phyloP scores from a whole-genome alignment of 2,329 filamentous ascomycete genomes.

The Exophiala sideris region DNA sequence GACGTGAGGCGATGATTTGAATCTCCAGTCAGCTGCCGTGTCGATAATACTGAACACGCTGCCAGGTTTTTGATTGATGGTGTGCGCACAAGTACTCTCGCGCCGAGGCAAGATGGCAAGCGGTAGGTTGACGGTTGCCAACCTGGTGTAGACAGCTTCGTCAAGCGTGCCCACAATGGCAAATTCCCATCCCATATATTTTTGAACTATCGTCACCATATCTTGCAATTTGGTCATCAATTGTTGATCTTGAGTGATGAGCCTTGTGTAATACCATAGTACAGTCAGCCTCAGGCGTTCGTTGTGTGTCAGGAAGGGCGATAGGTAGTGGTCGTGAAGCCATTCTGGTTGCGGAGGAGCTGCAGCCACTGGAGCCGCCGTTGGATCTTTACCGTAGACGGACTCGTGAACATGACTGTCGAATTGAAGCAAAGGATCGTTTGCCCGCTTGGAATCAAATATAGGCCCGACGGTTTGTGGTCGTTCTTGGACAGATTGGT shows the following conservation, averaged over 20 bases:
- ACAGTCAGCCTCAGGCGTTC: constrained; percentile 38
- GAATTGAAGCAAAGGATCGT: background rate
- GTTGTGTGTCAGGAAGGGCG: constrained; percentile 35
- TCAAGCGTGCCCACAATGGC: constrained; percentile 46
- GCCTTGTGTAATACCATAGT: constrained; percentile 46
- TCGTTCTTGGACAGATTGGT: background rate
- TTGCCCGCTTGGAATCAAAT: background rate
- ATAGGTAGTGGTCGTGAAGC: constrained; percentile 34
- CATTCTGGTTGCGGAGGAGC: constrained; percentile 13
- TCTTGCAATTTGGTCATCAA: constrained; percentile 43
- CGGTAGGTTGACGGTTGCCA: constrained; percentile 43
- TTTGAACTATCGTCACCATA: constrained; percentile 41
- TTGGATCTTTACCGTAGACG: background rate
- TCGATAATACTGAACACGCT: constrained; percentile 42
- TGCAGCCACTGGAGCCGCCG: background rate
- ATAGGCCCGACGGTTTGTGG: background rate
- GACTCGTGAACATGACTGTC: background rate
- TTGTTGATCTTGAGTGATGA: constrained; percentile 39
- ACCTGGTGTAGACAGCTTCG: constrained; percentile 42
- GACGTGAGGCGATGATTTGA: constrained; percentile 41
- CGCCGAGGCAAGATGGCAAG: constrained; percentile 44
- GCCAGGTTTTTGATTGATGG: constrained; percentile 37
- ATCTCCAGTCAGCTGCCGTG: constrained; percentile 46
- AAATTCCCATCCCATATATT: constrained; percentile 46
- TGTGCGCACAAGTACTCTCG: constrained; percentile 47